Conservation (phyloP, 179 eudicot genomes). For the Gypsophila paniculata region DNA sequence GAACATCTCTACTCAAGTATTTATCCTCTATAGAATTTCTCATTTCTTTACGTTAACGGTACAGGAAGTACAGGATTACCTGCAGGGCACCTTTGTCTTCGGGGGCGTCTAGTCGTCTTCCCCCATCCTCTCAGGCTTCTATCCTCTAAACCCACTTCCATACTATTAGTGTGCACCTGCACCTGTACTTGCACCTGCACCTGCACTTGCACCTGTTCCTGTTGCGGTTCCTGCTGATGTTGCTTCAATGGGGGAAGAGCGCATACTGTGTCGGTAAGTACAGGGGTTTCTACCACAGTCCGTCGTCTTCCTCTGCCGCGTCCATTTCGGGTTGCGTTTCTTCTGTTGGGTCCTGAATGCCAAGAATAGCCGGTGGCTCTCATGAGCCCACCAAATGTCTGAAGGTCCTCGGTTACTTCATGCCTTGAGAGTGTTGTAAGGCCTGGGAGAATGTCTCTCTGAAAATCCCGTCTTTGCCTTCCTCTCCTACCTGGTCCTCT, state of each 20-base stretch:
- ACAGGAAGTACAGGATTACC: conserved; percentile 52
- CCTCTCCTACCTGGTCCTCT: conserved; percentile 72
- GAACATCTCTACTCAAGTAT: conserved; percentile 25
- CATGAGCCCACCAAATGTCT: conserved; percentile 81
- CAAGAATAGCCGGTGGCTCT: conserved; percentile 74
- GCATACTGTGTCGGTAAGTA: neutral
- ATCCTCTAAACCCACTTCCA: conserved; percentile 55
- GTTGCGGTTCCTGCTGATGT: conserved; percentile 34
- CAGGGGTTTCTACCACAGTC: conserved; percentile 29
- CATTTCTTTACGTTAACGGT: conserved; percentile 25
- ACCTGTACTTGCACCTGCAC: conserved; percentile 37
- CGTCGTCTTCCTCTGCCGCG: conserved; percentile 57
- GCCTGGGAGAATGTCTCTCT: conserved; percentile 86
- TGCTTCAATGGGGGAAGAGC: conserved; percentile 26
- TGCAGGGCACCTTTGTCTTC: conserved; percentile 72
- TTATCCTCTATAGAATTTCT: conserved; percentile 25
- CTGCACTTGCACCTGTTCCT: conserved; percentile 22
- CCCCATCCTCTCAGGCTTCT: conserved; percentile 86
- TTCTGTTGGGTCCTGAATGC: conserved; percentile 53
- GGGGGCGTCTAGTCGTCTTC: conserved; percentile 79
- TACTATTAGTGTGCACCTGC: conserved; percentile 22
- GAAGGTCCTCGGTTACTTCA: conserved; percentile 89
- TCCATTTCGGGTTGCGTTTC: conserved; percentile 56
- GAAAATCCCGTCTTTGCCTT: conserved; percentile 75
- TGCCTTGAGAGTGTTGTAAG: conserved; percentile 73